phyloP scores from a whole-genome alignment of 2,329 filamentous ascomycete species.

The Ophiostoma quercus region DNA sequence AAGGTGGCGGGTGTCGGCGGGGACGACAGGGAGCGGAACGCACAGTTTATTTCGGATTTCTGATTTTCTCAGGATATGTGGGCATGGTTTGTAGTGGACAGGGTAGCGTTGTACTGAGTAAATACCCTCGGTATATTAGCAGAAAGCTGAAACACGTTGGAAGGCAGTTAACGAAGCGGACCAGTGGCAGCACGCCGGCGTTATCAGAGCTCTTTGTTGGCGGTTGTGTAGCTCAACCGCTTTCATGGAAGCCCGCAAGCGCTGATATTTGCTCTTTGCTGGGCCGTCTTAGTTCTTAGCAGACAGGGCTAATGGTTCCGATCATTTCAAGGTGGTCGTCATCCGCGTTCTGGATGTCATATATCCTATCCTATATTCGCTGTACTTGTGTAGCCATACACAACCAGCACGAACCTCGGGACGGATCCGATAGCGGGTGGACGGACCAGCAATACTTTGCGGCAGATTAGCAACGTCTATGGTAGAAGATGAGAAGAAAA shows the following conservation, averaged over 20 bases:
- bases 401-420: background rate
- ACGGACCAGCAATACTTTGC: background rate
- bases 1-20: slow-evolving; percentile 9
- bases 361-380: background rate
- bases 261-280: background rate
- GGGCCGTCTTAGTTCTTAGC: background rate
- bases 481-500: background rate
- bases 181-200: background rate
- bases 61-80: background rate
- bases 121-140: background rate
- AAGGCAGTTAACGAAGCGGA: background rate
- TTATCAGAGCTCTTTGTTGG: background rate
- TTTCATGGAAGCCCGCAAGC: background rate
- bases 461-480: background rate
- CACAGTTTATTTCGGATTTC: background rate
- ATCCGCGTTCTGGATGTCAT: background rate
- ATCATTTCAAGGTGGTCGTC: background rate
- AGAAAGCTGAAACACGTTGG: slow-evolving; percentile 5
- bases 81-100: too few relatives aligned
- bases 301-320: slow-evolving; percentile 4
- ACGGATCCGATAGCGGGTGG: slow-evolving; percentile 1
- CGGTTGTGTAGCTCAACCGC: background rate
- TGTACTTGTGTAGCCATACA: background rate
- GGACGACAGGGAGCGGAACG: slow-evolving; percentile 8
- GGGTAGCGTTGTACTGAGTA: background rate